Evolutionary conservation across 495 filamentous ascomycete genomes (phyloP).

Genomic region (Talaromyces wortmannii): DNA sequence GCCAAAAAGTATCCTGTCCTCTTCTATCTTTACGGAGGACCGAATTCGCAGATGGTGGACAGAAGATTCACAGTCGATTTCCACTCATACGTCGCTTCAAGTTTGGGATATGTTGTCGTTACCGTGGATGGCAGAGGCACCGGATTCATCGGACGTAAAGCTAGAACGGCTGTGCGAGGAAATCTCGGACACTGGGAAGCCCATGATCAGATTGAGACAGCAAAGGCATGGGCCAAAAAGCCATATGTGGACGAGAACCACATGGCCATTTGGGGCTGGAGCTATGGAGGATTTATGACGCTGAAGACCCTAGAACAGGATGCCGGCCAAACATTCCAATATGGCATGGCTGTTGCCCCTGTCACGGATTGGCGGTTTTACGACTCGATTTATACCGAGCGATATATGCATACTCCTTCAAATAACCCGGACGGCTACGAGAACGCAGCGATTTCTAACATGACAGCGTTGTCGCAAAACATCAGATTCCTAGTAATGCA

Average conservation of each 20-base stretch:
- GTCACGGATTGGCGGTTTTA: slow-evolving; percentile 97
- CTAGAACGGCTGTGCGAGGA: slow-evolving; percentile 73
- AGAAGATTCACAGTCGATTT: slow-evolving; percentile 83
- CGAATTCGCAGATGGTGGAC: slow-evolving; percentile 78
- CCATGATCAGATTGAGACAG: slow-evolving; percentile 84
- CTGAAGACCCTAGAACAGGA: slow-evolving; percentile 91
- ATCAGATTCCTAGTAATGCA: slow-evolving; percentile 92
- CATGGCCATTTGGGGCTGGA: slow-evolving; percentile 98
- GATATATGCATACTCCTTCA: slow-evolving; percentile 91
- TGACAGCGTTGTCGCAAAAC: slow-evolving; percentile 59
- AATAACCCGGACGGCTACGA: slow-evolving; percentile 73
- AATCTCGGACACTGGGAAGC: slow-evolving; percentile 83
- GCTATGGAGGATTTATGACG: slow-evolving; percentile 95
- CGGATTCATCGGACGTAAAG: slow-evolving; percentile 79
- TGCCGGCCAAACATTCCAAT: slow-evolving; percentile 81
- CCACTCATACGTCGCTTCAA: slow-evolving; percentile 81
- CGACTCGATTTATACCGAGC: slow-evolving; percentile 91
- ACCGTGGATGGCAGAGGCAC: slow-evolving; percentile 93
- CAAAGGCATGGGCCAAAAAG: slow-evolving; percentile 78
- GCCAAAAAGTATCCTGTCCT: slow-evolving; percentile 87
- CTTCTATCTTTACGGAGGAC: slow-evolving; percentile 89
- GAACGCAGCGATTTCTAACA: slow-evolving; percentile 65
- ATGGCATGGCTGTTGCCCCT: slow-evolving; percentile 96
- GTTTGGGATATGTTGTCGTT: slow-evolving; percentile 88
- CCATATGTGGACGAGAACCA: slow-evolving; percentile 73